Evolutionary conservation across 2,329 filamentous ascomycete species (phyloP).

Genomic region (Ilyonectria mors-panacis): DNA sequence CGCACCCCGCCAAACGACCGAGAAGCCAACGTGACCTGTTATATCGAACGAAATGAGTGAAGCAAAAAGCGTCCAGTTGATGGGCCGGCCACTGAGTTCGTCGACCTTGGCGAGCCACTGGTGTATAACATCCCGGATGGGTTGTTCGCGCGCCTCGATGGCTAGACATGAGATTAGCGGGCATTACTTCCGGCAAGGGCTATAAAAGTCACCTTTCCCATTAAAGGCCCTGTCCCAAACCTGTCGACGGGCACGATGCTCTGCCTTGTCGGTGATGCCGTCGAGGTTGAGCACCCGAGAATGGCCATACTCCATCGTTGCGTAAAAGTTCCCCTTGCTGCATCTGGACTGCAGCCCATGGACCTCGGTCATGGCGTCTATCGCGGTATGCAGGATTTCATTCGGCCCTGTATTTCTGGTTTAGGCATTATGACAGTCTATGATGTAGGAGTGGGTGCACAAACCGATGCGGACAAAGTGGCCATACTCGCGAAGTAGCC

Average conservation of each 20-base stretch:
- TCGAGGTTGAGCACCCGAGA: conserved; percentile 43
- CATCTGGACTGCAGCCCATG: conserved; percentile 42
- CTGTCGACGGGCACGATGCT: conserved; percentile 44
- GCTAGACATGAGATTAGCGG: conserved; percentile 18
- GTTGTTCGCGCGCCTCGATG: conserved; percentile 38
- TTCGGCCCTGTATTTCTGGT: background rate
- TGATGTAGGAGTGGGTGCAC: background rate
- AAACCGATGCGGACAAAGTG: conserved; percentile 6
- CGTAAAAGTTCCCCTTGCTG: conserved; percentile 40
- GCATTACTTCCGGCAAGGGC: background rate
- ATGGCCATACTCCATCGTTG: conserved; percentile 22
- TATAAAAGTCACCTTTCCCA: conserved; percentile 30
- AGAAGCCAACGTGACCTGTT: conserved; percentile 48
- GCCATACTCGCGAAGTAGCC: background rate
- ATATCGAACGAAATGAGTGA: conserved; percentile 49
- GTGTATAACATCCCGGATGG: conserved; percentile 38
- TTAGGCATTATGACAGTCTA: background rate
- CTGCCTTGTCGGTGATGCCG: conserved; percentile 34
- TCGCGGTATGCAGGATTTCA: background rate
- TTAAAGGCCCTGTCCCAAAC: conserved; percentile 47
- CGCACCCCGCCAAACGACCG: conserved; percentile 42
- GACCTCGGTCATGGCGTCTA: conserved; percentile 20
- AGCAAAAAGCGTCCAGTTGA: conserved; percentile 46
- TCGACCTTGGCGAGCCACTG: conserved; percentile 38
- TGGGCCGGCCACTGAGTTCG: conserved; percentile 32